Base-by-base conservation (phyloP, 148 eudicot species). In the Selenicereus undatus region DNA sequence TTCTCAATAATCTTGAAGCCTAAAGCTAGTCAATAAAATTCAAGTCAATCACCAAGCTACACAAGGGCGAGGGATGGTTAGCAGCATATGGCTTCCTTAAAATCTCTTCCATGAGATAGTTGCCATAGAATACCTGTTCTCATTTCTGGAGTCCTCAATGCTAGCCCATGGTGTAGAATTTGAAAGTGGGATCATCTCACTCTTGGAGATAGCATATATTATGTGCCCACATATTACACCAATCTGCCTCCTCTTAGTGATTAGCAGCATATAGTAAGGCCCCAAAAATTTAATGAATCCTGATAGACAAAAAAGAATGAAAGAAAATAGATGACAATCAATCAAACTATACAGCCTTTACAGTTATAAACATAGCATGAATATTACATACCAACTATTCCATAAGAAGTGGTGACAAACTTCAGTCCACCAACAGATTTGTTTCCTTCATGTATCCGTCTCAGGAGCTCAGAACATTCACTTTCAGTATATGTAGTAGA, bases 371-470 rank as follows among this genome's bases (percentile, higher is more conserved):
- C 21, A 58, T 13, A 70, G 20, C 52, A 78, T 65, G 29, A 18
- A 51, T 58, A 45, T 56, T 20, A 50, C 92, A 71, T 90, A 96
- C 99, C 99, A 85, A 93, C 89, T 82, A 96, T 94, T 77, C 99
- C 99, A 81, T 92, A 96, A 85, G 94, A 93, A 71, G 83, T 85
- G 27, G 98, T 92, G 64, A 96, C 91, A 89, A 92, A 90, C 74
- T 87, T 92, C 76, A 96, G 97, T 71, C 99, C 99, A 73, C 98
- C 99, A 22, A 91, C 89, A 48, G 90, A 80, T 85, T 77, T 92
- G 87, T 96, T 96, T 86, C 99, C 99, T 83, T 93, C 99, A 65
- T 93, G 90, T 79, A 93, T 90, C 83, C 99, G 89, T 83, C 87
- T 88, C 82, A 92, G 83, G 39, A 96, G 87, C 73, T 96, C 98